A percentile compares a stretch with the other conserved stretches of the same genome.
These are phyloP conservation scores for Penicillium sp. DNA, from an alignment of 2,329 filamentous ascomycete species.

Conservation along the genomic window DNA sequence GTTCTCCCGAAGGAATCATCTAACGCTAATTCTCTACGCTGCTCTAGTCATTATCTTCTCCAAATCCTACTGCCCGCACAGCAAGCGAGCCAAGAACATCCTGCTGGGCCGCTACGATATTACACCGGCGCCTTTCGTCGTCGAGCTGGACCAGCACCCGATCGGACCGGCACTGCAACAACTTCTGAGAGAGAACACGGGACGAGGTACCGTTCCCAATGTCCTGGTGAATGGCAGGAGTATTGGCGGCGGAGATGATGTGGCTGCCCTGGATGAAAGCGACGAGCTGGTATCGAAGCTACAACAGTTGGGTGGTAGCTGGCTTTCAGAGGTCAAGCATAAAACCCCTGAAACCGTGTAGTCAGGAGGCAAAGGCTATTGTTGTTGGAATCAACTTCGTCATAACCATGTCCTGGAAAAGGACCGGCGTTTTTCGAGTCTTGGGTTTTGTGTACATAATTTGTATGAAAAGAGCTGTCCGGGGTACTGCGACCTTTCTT, in stretches of 20 bases:
- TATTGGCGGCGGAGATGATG: constrained; percentile 88
- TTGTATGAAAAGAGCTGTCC: background rate
- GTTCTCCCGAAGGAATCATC: background rate
- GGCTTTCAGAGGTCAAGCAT: constrained; percentile 50
- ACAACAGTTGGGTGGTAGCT: constrained; percentile 71
- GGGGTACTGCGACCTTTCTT: background rate
- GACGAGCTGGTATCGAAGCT: constrained; percentile 73
- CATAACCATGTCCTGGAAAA: constrained; percentile 5
- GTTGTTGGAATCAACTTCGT: background rate
- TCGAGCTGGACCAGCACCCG: constrained; percentile 84
- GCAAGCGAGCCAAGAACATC: constrained; percentile 80
- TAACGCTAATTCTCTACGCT: background rate
- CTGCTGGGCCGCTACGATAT: constrained; percentile 85
- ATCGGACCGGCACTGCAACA: constrained; percentile 74
- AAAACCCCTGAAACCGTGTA: constrained; percentile 1
- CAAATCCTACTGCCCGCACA: constrained; percentile 89
- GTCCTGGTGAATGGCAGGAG: constrained; percentile 84
- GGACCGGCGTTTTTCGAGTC: background rate
- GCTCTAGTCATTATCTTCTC: constrained; percentile 87
- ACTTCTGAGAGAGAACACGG: constrained; percentile 72
- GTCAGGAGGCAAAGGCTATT: background rate
- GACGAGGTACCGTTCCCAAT: constrained; percentile 86
- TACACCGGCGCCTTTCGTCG: constrained; percentile 78
- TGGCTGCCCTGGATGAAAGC: constrained; percentile 69
- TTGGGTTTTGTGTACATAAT: constrained; percentile 4